Conservation (phyloP, 495 filamentous ascomycete species). For the Aspergillus mulundensis region DNA sequence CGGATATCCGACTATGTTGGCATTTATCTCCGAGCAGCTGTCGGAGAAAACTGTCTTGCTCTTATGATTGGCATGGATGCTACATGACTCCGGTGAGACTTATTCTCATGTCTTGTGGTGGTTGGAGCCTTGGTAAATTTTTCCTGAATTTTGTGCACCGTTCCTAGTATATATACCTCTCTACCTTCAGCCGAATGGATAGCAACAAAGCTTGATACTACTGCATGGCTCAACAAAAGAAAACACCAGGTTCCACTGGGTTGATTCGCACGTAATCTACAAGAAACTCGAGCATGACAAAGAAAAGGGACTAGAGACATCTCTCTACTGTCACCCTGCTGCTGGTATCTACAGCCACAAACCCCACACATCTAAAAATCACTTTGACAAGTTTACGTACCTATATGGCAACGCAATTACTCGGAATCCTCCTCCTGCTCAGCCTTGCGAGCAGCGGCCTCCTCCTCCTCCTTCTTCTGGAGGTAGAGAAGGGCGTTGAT, state of each 20-base stretch:
- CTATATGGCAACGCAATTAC: constrained; percentile 25
- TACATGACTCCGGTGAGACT: too few relatives aligned
- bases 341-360: neutral
- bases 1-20: neutral
- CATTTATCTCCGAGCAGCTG: neutral
- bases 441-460: constrained; percentile 48
- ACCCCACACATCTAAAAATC: neutral
- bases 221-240: constrained; percentile 16
- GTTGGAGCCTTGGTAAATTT: neutral
- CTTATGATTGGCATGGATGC: too few relatives aligned
- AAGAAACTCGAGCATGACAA: constrained; percentile 18
- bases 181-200: neutral
- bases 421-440: constrained; percentile 47
- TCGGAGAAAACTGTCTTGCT: neutral
- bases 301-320: constrained; percentile 12
- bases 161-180: neutral
- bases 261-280: constrained; percentile 25
- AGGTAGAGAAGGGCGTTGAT: constrained; percentile 58
- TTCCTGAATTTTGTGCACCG: neutral
- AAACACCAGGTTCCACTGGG: constrained; percentile 17
- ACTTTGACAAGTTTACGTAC: neutral
- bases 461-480: constrained; percentile 59
- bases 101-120: neutral
- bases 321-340: constrained; percentile 16
- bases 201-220: neutral